A percentile compares a stretch with the other conserved stretches of the same genome.
These are phyloP conservation scores for Fusarium redolens DNA, from an alignment of 2,329 filamentous ascomycete species.

Conservation along the genomic window DNA sequence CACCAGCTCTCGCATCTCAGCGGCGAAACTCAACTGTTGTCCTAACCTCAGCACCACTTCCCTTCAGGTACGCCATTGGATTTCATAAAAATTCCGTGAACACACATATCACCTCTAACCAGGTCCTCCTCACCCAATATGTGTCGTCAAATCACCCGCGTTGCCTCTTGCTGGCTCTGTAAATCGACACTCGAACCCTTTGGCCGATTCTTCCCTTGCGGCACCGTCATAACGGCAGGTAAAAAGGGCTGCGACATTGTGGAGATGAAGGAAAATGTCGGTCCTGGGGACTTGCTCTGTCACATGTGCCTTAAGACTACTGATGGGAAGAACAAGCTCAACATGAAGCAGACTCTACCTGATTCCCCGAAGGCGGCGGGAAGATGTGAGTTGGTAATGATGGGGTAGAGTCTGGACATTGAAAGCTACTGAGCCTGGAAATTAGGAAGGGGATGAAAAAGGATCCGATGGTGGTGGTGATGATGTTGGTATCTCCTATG, in stretches of 20 bases:
- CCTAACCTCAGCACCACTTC: not conserved
- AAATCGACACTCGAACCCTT: not conserved
- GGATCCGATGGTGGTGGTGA: not conserved
- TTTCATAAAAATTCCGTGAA: not conserved
- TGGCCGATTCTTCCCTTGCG: slow-evolving; percentile 10
- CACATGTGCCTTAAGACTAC: not conserved
- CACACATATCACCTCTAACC: not conserved
- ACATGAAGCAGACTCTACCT: not conserved
- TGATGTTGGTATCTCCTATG: not conserved
- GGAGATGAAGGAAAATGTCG: not conserved
- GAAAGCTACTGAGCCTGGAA: not conserved
- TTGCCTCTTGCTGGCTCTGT: slow-evolving; percentile 19
- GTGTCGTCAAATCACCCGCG: not conserved
- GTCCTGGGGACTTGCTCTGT: slow-evolving; percentile 13
- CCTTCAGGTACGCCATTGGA: not conserved
- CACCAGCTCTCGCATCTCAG: not conserved
- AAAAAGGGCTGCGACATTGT: not conserved
- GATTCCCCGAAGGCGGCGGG: not conserved
- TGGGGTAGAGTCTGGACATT: not conserved
- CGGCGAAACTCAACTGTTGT: not conserved
- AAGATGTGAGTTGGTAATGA: not conserved
- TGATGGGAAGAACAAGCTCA: slow-evolving; percentile 9
- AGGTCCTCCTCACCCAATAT: not conserved
- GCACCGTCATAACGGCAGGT: not conserved
- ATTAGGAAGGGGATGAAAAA: not conserved